Evolutionary conservation across 2,329 filamentous ascomycete genomes (phyloP), one percentile per base, ranked within the genome.

Genomic region (Colletotrichum cordylinicola): DNA sequence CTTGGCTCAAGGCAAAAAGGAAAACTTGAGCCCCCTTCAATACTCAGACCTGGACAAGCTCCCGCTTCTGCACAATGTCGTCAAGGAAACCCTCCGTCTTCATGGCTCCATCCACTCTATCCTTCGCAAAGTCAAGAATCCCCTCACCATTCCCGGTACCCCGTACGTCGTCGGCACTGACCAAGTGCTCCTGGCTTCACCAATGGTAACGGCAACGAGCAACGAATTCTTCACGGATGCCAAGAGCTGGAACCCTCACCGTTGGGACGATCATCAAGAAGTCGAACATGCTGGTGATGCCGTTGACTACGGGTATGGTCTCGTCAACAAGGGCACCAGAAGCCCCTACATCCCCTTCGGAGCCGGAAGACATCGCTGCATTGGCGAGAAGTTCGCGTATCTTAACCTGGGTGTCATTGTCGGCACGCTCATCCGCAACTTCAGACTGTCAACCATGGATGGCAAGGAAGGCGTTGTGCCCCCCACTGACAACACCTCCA

Each of bases 321-420:
- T 98, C 68, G 94, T 98, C 78, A 96, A 92, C 89, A 98, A 98
- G 89, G 96, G 96, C 70, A 93, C 95, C 13, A 92, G 91, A 76
- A 97, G 94, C 68, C 96, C 96, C 0, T 98, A 98, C 84, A 91
- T 98, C 61, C 96, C 96, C 2, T 98, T 98, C 82, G 96, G 96
- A 72, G 96, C 96, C 31, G 96, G 96, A 58, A 90, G 96, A 79
- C 96, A 98, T 86, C 91, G 96, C 79, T 98, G 96, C 86, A 98
- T 98, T 82, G 96, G 96, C 79, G 96, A 98, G 89, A 95, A 98
- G 82, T 98, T 98, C 84, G 96, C 96, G 79, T 98, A 98, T 83
- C 90, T 98, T 73, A 96, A 98, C 87, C 88, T 98, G 77, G 94
- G 96, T 83, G 96, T 95, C 58, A 98, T 98, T 79, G 88, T 93